Conservation (phyloP, 116 monocot genomes). For the Zostera marina region DNA sequence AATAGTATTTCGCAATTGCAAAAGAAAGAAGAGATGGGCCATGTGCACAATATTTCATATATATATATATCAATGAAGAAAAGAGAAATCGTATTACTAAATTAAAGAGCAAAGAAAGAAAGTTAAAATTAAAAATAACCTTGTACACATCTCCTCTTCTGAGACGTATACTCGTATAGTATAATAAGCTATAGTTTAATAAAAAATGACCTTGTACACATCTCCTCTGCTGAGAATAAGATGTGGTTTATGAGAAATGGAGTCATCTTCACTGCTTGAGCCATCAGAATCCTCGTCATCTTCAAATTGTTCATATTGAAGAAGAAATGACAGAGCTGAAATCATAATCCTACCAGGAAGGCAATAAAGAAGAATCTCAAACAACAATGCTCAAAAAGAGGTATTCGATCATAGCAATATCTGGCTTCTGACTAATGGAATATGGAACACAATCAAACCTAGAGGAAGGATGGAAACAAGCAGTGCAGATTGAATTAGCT, state of each 20-base stretch:
- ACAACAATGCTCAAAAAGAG: not conserved
- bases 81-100: not conserved
- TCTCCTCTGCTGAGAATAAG: conserved; percentile 56
- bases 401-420: not conserved
- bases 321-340: conserved; percentile 66
- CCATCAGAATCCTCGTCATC: conserved; percentile 46
- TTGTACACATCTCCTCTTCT: conserved; percentile 75
- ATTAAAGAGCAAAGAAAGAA: not conserved
- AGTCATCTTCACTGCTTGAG: conserved; percentile 52
- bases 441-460: conserved; percentile 20
- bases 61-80: not conserved
- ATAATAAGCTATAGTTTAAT: too few species aligned
- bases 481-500: conserved; percentile 77
- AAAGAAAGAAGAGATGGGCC: too few species aligned
- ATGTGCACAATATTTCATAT: too few species aligned
- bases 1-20: too few species aligned
- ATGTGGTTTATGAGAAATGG: conserved; percentile 26
- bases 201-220: conserved; percentile 65
- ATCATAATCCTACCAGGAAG: conserved; percentile 57
- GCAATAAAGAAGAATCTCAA: not conserved
- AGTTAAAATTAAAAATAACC: conserved; percentile 14
- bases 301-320: conserved; percentile 56
- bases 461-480: conserved; percentile 78
- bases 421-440: not conserved
- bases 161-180: too few species aligned